phyloP scores from a whole-genome alignment of 306 rosid genomes.

The Rosa chinensis region DNA sequence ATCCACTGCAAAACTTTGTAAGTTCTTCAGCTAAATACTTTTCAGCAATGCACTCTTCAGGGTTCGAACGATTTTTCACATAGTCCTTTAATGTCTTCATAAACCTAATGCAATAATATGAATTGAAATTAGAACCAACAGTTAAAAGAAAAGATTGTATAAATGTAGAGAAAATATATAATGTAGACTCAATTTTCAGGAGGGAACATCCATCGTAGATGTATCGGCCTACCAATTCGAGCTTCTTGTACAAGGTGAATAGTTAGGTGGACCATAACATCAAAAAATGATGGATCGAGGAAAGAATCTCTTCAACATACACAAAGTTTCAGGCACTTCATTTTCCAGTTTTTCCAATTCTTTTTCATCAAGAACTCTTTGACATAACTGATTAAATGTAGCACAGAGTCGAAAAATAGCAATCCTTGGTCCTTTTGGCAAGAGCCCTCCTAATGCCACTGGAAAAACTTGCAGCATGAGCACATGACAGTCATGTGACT shows the following conservation, averaged over 20 bases:
- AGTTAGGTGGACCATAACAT: not conserved
- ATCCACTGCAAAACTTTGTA: no score
- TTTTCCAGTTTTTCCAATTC: not conserved
- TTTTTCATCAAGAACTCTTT: not conserved
- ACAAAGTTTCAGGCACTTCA: not conserved
- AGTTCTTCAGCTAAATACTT: no score
- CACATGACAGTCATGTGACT: not conserved
- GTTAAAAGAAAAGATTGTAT: no score
- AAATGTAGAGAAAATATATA: no score
- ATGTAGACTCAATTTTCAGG: not conserved
- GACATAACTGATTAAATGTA: not conserved
- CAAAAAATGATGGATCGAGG: not conserved
- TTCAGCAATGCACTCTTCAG: no score
- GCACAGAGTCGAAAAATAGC: not conserved
- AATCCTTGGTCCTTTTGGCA: not conserved
- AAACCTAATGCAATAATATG: no score
- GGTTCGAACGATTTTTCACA: no score
- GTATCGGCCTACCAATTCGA: not conserved
- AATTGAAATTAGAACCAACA: no score
- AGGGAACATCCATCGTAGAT: not conserved
- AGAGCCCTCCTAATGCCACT: not conserved
- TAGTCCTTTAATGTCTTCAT: no score
- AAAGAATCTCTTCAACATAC: not conserved
- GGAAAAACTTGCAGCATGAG: not conserved
- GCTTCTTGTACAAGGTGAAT: not conserved